These are phyloP conservation scores for Zostera marina DNA, from an alignment of 116 monocot genomes.

Conservation along the genomic window DNA sequence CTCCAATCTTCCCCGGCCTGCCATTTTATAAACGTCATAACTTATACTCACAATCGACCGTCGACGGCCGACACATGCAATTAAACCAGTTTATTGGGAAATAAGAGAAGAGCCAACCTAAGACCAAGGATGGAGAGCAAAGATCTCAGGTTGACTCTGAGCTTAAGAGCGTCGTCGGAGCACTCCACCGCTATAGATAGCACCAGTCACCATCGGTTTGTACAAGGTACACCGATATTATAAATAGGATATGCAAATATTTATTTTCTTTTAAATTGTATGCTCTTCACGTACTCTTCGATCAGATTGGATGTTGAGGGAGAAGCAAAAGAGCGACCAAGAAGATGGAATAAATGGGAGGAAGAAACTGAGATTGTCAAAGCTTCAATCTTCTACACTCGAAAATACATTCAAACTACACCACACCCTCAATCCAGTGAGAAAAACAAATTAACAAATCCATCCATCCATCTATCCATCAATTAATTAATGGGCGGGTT, in stretches of 20 bases:
- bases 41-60: too few species aligned
- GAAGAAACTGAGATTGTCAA: constrained; percentile 16
- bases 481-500: neutral
- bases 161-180: neutral
- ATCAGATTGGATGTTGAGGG: neutral
- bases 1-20: too few species aligned
- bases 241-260: too few species aligned
- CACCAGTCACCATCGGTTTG: neutral
- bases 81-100: too few species aligned
- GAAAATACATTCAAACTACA: constrained; percentile 9
- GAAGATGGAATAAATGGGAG: constrained; percentile 6
- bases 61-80: too few species aligned
- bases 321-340: constrained; percentile 8
- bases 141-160: neutral
- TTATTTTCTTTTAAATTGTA: neutral
- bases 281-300: too few species aligned
- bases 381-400: constrained; percentile 5
- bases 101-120: too few species aligned
- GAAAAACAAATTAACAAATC: neutral
- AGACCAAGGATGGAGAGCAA: constrained; percentile 2
- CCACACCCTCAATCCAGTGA: constrained; percentile 12
- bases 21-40: too few species aligned
- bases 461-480: too few species aligned
- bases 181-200: neutral
- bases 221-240: neutral